Base-by-base conservation (phyloP, 805 yeast species). In the Torulaspora quercuum region DNA sequence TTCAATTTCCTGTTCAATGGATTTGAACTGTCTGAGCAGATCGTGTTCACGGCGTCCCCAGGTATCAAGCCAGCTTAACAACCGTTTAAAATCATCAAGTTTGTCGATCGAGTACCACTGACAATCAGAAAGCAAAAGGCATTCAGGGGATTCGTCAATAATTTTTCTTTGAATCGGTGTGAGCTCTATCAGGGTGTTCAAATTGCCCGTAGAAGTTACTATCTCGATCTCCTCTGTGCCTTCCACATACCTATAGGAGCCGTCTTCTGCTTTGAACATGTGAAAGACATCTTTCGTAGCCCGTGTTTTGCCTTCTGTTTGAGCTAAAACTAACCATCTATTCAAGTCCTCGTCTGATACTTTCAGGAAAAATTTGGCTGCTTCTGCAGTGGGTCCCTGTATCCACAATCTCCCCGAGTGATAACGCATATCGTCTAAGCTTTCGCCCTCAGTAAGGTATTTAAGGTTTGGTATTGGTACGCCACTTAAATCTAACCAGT, bases 401-500 rank as follows among this genome's bases (percentile, higher is more conserved):
- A 92, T 72, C 92, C 95, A 88, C 11, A 89, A 55, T 37, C 84
- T 69, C 5, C 96, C 95, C 81, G 84, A 82, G 17, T 82, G 68
- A 52, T 82, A 87, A 0, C 78, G 73, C 35, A 75, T 78, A 8
- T 65, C 69, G 7, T 70, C 74, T 5, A 64, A 70, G 6, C 53
- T 66, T 0, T 64, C 69, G 1, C 67, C 67, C 1, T 67, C 72
- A 2, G 64, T 65, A 8, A 68, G 70, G 1, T 66, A 75, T 3
- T 68, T 24, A 8, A 11, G 10, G 8, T 25, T 17, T 9, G 70
- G 51, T 6, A 69, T 68, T 3, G 88, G 86, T 31, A 87, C 67
- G 0, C 97, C 98, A 53, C 82, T 82, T 45, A 72, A 70, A 53
- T 90, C 97, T 55, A 88, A 78, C 95, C 95, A 92, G 95, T 95